phyloP scores from a whole-genome alignment of 306 rosid genomes.

The Mucuna pruriens region DNA sequence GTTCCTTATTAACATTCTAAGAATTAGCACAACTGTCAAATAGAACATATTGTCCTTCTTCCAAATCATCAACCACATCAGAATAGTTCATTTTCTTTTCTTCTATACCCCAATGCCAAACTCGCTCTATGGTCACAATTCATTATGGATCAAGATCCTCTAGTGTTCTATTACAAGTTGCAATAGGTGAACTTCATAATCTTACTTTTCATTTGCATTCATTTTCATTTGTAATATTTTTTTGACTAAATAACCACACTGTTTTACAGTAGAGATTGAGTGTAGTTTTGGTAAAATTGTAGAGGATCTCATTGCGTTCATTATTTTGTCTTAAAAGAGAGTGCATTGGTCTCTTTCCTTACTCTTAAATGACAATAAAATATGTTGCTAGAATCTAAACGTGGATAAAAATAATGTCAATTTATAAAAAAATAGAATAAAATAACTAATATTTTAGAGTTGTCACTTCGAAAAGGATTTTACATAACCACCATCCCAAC shows the following conservation, averaged over 20 bases:
- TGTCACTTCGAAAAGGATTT: not conserved
- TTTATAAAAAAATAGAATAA: not conserved
- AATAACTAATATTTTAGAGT: not conserved
- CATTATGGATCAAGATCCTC: not conserved
- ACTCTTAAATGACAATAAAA: not conserved
- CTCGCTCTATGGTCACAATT: slow-evolving; percentile 5
- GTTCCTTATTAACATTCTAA: slow-evolving; percentile 37
- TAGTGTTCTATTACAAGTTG: not conserved
- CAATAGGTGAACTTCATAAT: not conserved
- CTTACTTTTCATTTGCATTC: not conserved
- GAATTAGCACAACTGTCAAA: slow-evolving; percentile 21
- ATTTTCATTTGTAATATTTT: not conserved
- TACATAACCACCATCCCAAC: not conserved
- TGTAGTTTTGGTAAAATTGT: not conserved
- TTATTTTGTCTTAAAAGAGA: not conserved
- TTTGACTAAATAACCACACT: not conserved
- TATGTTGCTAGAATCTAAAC: slow-evolving; percentile 7
- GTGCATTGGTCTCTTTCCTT: not conserved
- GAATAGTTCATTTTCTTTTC: not conserved
- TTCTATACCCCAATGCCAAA: slow-evolving; percentile 22
- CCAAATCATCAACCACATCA: not conserved
- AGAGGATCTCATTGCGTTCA: not conserved
- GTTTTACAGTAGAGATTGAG: not conserved
- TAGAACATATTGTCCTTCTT: slow-evolving; percentile 18
- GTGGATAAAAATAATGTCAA: slow-evolving; percentile 37